Percentiles rank a stretch among this genome's conserved stretches.
phyloP scores from a whole-genome alignment of 805 yeast species.

The Saccharomycopsis schoenii region DNA sequence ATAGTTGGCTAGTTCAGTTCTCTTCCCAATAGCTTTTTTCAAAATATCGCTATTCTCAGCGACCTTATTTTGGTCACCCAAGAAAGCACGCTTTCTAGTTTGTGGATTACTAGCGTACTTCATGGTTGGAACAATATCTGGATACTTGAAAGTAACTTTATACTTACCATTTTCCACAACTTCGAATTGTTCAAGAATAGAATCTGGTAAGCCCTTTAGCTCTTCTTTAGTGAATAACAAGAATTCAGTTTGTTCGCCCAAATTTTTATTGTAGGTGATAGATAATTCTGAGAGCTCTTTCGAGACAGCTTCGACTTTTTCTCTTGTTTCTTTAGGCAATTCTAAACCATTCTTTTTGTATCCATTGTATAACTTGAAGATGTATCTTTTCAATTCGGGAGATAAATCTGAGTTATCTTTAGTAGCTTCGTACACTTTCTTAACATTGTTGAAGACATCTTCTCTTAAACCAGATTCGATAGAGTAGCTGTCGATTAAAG shows the following conservation, averaged over 20 bases:
- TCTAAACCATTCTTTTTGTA: constrained; percentile 64
- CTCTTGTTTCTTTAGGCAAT: constrained; percentile 43
- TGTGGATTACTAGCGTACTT: constrained; percentile 55
- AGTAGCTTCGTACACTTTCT: constrained; percentile 37
- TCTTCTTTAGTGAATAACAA: constrained; percentile 53
- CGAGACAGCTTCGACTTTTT: constrained; percentile 46
- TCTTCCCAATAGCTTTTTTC: constrained; percentile 46
- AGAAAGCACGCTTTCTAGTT: constrained; percentile 56
- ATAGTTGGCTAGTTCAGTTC: constrained; percentile 51
- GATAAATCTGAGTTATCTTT: constrained; percentile 29
- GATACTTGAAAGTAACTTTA: constrained; percentile 74
- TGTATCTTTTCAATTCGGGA: constrained; percentile 45
- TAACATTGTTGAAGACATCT: constrained; percentile 54
- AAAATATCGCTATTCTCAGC: constrained; percentile 55
- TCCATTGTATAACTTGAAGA: constrained; percentile 46
- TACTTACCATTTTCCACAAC: constrained; percentile 32
- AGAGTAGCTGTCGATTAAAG: constrained; percentile 40
- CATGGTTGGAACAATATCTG: constrained; percentile 69
- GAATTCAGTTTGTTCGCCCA: constrained; percentile 61
- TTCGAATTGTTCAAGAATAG: constrained; percentile 49
- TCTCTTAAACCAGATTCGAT: constrained; percentile 60
- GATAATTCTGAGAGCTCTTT: constrained; percentile 49
- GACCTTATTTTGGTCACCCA: constrained; percentile 60
- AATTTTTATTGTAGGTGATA: constrained; percentile 50
- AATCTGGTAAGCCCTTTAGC: constrained; percentile 64